Evolutionary conservation across 108 stramenopile genomes (phyloP).

Genomic region (Pseudonitzschia delicatissima): DNA sequence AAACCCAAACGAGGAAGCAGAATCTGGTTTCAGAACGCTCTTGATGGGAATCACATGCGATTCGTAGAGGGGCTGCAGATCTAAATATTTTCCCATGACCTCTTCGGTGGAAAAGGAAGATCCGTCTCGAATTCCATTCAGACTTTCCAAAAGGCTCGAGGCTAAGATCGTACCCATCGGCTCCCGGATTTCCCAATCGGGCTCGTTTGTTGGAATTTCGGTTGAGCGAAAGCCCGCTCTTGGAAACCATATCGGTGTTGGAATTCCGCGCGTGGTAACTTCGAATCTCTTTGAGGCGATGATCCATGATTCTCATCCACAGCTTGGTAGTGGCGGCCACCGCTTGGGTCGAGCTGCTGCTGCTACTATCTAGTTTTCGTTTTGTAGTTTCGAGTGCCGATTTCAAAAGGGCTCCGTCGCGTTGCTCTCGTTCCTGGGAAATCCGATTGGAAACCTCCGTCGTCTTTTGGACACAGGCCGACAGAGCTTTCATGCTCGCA

Average conservation of each 20-base stretch:
- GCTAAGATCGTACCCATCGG: conserved; percentile 85
- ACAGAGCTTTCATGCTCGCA: conserved; percentile 37
- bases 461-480: conserved; percentile 34
- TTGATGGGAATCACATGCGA: conserved; percentile 17
- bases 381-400: conserved; percentile 17
- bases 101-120: conserved; percentile 63
- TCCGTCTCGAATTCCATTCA: conserved; percentile 43
- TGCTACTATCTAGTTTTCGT: neutral
- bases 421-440: conserved; percentile 28
- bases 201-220: conserved; percentile 42
- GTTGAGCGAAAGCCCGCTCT: neutral
- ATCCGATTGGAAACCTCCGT: conserved; percentile 32
- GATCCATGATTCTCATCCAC: conserved; percentile 61
- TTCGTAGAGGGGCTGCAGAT: conserved; percentile 58
- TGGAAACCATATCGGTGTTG: neutral
- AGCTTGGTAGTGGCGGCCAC: conserved; percentile 10
- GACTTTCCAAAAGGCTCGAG: conserved; percentile 38
- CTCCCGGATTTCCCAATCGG: conserved; percentile 62
- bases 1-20: conserved; percentile 41
- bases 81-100: conserved; percentile 79
- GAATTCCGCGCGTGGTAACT: conserved; percentile 67
- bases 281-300: conserved; percentile 54
- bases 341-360: neutral
- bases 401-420: conserved; percentile 21
- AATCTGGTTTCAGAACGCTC: conserved; percentile 8